Percentiles rank a stretch among this genome's conserved stretches.
phyloP scores from a whole-genome alignment of 1,139 yeast genomes.

The Zygoascus meyerae region DNA sequence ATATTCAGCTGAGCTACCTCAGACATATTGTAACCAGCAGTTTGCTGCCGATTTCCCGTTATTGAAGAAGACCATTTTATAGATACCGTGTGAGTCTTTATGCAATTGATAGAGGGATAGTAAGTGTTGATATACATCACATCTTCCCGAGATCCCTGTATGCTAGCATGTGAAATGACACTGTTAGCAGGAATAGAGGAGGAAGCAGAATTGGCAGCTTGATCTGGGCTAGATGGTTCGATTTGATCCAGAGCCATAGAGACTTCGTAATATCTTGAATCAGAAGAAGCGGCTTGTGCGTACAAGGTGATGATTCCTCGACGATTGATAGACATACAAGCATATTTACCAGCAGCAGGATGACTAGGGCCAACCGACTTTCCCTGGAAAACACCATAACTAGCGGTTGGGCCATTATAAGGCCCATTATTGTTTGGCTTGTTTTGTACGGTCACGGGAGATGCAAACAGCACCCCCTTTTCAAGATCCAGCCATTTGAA shows the following conservation, averaged over 20 bases:
- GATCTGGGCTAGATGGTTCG: background rate
- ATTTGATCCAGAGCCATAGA: slow-evolving; percentile 23
- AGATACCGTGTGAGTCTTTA: slow-evolving; percentile 44
- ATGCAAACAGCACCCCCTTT: slow-evolving; percentile 43
- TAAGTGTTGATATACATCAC: slow-evolving; percentile 46
- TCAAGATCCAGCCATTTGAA: slow-evolving; percentile 68
- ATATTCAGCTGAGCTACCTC: slow-evolving; percentile 10
- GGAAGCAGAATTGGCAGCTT: background rate
- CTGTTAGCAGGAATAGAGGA: slow-evolving; percentile 8
- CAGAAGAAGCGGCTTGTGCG: slow-evolving; percentile 27
- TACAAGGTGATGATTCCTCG: slow-evolving; percentile 51
- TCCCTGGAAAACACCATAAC: slow-evolving; percentile 48
- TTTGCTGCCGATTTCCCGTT: slow-evolving; percentile 12
- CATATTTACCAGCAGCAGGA: slow-evolving; percentile 64
- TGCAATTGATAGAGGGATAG: slow-evolving; percentile 37
- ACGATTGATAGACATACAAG: slow-evolving; percentile 59
- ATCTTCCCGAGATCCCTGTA: slow-evolving; percentile 54
- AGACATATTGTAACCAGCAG: slow-evolving; percentile 11
- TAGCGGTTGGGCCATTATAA: slow-evolving; percentile 17
- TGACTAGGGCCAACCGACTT: slow-evolving; percentile 61
- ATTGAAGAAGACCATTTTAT: slow-evolving; percentile 53
- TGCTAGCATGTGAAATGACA: slow-evolving; percentile 43
- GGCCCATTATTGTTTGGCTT: background rate
- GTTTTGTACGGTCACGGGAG: slow-evolving; percentile 23
- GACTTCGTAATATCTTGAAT: slow-evolving; percentile 29